Evolutionary conservation across 1,139 yeast genomes (phyloP).

Genomic region (Pichia cactophila): DNA sequence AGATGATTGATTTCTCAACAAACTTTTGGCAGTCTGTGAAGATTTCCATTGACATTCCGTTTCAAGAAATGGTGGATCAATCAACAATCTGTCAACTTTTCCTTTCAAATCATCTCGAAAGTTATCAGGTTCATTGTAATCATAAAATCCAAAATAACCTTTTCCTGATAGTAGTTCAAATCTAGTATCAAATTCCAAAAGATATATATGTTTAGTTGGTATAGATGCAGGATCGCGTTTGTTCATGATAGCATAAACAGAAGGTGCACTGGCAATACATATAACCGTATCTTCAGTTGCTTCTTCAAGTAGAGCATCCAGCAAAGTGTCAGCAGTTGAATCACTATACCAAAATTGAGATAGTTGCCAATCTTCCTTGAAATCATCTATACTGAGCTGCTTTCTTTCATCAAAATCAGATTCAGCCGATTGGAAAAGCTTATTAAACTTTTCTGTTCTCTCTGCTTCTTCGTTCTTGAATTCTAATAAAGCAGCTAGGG

Average conservation of each 20-base stretch:
- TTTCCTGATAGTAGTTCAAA: conserved; percentile 66
- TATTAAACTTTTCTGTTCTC: conserved; percentile 51
- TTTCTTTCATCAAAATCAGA: conserved; percentile 33
- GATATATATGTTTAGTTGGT: conserved; percentile 62
- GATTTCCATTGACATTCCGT: conserved; percentile 75
- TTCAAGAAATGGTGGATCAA: conserved; percentile 86
- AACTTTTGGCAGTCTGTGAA: conserved; percentile 57
- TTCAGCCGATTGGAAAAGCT: conserved; percentile 54
- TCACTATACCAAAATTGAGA: conserved; percentile 88
- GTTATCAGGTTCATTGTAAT: conserved; percentile 60
- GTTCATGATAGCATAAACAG: conserved; percentile 79
- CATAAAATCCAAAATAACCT: conserved; percentile 62
- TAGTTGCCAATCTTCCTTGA: conserved; percentile 88
- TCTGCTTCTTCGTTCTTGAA: conserved; percentile 61
- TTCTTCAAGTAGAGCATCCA: conserved; percentile 64
- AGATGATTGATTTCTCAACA: conserved; percentile 42
- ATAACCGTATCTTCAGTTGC: conserved; percentile 65
- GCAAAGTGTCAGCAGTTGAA: conserved; percentile 59
- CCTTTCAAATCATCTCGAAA: conserved; percentile 53
- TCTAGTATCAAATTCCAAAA: conserved; percentile 71
- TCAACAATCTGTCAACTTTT: conserved; percentile 63
- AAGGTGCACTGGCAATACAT: conserved; percentile 81
- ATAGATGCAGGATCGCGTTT: conserved; percentile 42
- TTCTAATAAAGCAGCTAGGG: conserved; percentile 72
- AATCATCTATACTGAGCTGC: conserved; percentile 33